A percentile compares a stretch with the other conserved stretches of the same genome.
Evolutionary conservation across 192 early-diverging fungal species (phyloP).

Genomic region (Spinellus fusiger): DNA sequence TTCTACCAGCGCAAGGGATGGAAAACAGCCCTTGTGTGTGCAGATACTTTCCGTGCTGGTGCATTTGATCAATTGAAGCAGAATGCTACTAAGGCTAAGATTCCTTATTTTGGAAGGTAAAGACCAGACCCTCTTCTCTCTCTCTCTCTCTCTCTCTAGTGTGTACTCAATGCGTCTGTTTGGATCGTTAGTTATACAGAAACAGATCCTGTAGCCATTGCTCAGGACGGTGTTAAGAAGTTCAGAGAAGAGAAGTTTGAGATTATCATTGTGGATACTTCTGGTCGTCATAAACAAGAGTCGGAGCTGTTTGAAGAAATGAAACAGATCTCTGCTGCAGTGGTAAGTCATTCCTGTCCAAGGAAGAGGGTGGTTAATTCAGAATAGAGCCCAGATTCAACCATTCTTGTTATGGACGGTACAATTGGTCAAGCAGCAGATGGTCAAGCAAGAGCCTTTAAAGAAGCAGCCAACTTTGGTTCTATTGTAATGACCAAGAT

Average conservation of each 20-base stretch:
- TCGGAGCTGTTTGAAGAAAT: constrained; percentile 92
- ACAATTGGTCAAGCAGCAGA: constrained; percentile 98
- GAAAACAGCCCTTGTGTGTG: constrained; percentile 88
- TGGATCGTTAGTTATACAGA: constrained; percentile 71
- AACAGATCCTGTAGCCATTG: constrained; percentile 87
- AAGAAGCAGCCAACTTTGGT: constrained; percentile 86
- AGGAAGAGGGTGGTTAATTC: background rate
- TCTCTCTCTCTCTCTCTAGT: too few relatives aligned
- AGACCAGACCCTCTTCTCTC: background rate
- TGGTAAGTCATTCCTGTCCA: constrained; percentile 34
- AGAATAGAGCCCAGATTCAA: constrained; percentile 69
- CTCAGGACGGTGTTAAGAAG: constrained; percentile 86
- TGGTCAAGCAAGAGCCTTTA: constrained; percentile 85
- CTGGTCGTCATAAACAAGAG: constrained; percentile 94
- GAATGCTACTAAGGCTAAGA: constrained; percentile 96
- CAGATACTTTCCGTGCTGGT: constrained; percentile 97
- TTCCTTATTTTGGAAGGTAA: constrained; percentile 86
- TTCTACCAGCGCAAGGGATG: constrained; percentile 92
- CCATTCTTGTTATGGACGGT: constrained; percentile 98
- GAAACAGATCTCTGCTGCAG: constrained; percentile 85
- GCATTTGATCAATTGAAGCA: constrained; percentile 98
- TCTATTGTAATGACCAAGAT: constrained; percentile 98
- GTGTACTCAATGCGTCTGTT: constrained; percentile 7
- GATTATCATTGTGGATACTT: constrained; percentile 98
- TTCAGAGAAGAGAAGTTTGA: constrained; percentile 93